These are phyloP conservation scores for Nemania serpens DNA, from an alignment of 2,329 filamentous ascomycete genomes.

Conservation along the genomic window DNA sequence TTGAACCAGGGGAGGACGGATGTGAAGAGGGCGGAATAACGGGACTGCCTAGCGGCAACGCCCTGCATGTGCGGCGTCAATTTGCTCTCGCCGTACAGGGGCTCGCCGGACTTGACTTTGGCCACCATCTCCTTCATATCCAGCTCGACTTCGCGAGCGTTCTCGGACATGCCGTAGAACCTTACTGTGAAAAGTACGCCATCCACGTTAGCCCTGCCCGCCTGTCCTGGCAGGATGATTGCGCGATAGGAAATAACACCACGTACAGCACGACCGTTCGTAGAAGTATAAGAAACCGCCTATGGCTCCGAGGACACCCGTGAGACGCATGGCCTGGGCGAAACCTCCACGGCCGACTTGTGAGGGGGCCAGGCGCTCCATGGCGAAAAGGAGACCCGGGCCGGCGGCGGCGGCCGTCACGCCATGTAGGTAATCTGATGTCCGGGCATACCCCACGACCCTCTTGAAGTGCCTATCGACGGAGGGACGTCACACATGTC, in stretches of 20 bases:
- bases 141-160: slow-evolving; percentile 87
- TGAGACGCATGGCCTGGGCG: slow-evolving; percentile 79
- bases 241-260: not conserved
- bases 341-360: slow-evolving; percentile 83
- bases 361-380: slow-evolving; percentile 86
- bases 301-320: slow-evolving; percentile 70
- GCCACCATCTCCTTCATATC: slow-evolving; percentile 98
- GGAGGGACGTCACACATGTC: not conserved
- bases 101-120: slow-evolving; percentile 90
- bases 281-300: slow-evolving; percentile 88
- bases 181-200: slow-evolving; percentile 64
- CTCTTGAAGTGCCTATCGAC: slow-evolving; percentile 79
- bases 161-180: slow-evolving; percentile 95
- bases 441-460: slow-evolving; percentile 84
- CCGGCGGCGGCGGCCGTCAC: slow-evolving; percentile 70
- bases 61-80: slow-evolving; percentile 91
- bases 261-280: slow-evolving; percentile 80
- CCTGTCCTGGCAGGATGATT: no score
- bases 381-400: slow-evolving; percentile 73
- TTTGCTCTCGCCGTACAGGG: slow-evolving; percentile 81
- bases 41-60: slow-evolving; percentile 87
- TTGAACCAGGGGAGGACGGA: slow-evolving; percentile 96
- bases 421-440: slow-evolving; percentile 79
- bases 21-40: slow-evolving; percentile 84
- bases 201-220: not conserved